phyloP scores from a whole-genome alignment of 2,329 filamentous ascomycete species.

The Fusarium cicatricum region DNA sequence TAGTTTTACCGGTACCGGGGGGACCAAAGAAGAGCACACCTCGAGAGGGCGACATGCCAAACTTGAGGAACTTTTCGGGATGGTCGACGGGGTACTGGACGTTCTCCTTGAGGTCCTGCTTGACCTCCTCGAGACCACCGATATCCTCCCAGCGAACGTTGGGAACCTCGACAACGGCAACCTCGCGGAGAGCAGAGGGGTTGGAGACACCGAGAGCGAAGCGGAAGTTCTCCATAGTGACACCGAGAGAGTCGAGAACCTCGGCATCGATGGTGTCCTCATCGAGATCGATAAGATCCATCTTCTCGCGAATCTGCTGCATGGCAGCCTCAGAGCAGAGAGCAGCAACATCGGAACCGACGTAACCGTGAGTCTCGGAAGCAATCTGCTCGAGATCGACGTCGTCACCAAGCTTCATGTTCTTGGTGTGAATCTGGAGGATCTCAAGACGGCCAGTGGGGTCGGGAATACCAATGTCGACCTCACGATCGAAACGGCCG shows the following conservation, averaged over 20 bases:
- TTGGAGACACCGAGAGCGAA: constrained; percentile 98
- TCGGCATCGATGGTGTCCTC: constrained; percentile 99
- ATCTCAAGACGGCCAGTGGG: constrained; percentile 99
- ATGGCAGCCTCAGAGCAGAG: constrained; percentile 99
- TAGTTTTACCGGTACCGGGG: constrained; percentile 99
- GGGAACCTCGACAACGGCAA: constrained; percentile 98
- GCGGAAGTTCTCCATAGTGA: constrained; percentile 99
- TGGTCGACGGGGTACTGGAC: constrained; percentile 99
- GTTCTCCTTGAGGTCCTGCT: constrained; percentile 98
- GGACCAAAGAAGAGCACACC: constrained; percentile 99
- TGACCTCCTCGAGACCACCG: constrained; percentile 97
- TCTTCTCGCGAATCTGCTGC: constrained; percentile 99
- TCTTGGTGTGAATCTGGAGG: constrained; percentile 99
- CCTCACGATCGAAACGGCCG: constrained; percentile 98
- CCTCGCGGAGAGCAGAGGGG: constrained; percentile 97
- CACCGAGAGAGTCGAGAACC: constrained; percentile 95
- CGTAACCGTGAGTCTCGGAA: constrained; percentile 97
- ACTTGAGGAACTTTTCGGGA: constrained; percentile 99
- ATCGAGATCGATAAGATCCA: constrained; percentile 98
- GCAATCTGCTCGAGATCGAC: constrained; percentile 97
- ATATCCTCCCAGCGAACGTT: constrained; percentile 99
- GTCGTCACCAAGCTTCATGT: constrained; percentile 98
- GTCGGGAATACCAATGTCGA: constrained; percentile 97
- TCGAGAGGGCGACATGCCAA: constrained; percentile 95
- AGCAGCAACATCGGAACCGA: constrained; percentile 97